Conservation (phyloP, 2,329 filamentous ascomycete genomes). For the Acephala macrosclerotiorum region DNA sequence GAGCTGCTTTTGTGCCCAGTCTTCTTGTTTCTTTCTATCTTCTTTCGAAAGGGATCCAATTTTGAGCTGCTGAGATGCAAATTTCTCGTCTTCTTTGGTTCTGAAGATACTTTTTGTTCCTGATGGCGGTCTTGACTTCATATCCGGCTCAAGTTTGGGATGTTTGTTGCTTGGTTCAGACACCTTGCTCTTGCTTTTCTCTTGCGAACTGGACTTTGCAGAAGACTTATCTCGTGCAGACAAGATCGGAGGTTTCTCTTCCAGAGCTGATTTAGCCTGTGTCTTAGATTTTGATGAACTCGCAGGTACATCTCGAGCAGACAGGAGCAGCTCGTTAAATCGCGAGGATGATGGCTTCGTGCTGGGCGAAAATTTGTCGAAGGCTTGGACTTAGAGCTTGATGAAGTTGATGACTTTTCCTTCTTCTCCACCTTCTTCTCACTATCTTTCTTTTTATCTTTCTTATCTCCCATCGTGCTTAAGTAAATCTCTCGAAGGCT, state of each 20-base stretch:
- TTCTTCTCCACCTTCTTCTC: too few species aligned
- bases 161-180: not conserved
- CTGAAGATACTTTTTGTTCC: not conserved
- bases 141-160: not conserved
- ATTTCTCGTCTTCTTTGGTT: not conserved
- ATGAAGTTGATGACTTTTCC: not conserved
- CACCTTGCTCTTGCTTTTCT: not conserved
- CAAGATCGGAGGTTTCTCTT: not conserved
- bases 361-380: not conserved
- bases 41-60: not conserved
- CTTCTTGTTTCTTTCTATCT: constrained; percentile 31
- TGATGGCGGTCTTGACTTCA: not conserved
- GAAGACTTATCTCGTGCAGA: not conserved
- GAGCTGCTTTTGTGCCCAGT: constrained; percentile 29
- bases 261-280: not conserved
- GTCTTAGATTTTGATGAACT: not conserved
- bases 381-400: not conserved
- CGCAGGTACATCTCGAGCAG: too few species aligned
- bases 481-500: not conserved
- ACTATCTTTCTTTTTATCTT: not conserved
- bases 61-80: not conserved
- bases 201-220: not conserved
- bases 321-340: not conserved
- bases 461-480: not conserved
- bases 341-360: not conserved